Base-by-base conservation (phyloP, 1,284 basidiomycete genomes). In the Anthracocystis setariae region DNA sequence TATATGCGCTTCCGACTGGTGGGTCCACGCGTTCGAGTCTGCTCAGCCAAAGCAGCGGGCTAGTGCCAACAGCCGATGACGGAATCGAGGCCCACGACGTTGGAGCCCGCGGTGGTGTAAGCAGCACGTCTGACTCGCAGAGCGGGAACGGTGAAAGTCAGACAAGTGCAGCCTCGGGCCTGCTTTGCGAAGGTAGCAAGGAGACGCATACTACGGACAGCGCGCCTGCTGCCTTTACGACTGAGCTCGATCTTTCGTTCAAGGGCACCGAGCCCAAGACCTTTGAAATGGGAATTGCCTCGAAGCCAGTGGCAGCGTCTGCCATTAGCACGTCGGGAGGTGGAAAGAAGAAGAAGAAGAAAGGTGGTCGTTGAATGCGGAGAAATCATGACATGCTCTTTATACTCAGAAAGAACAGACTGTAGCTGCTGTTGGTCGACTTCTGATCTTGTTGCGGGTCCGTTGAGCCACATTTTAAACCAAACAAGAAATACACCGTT, bases 261-360 rank as follows among this genome's bases (percentile, higher is more conserved):
- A 33, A 49, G 17, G 42, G 33, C 3, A n/a, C 5, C 13, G 27
- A n/a, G 10, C 15, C 8, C 33, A 50, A 42, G 29, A 25, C 7
- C 1, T 4, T 45, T 25, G 25, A 39, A 5, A 12, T 24, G 20
- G 13, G 9, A 4, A 8, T n/a, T 17, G 33, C 35, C 17, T 18
- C 46, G 4, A 45, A 49, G 32, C 25, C 32, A 9, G 38, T n/a
- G 15, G 17, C 4, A 3, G 18, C 18, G 8, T n/a, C 38, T 17
- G 38, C 18, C 18, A 52, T 55, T 39, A 68, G 46, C 46, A 62
- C 59, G 4, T 62, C 49, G n/a, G 57, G 48, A 3, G 65, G 53
- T 10, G 58, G 50, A 25, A 60, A 61, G 46, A 68, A 62, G 58
- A 65, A 54, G 49, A 53, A 57, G 62, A 61, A 58, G 58, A 68